Percentiles rank a stretch among this genome's conserved stretches.
phyloP scores from a whole-genome alignment of 2,329 filamentous ascomycete species.

The Pseudogymnoascus sp. region DNA sequence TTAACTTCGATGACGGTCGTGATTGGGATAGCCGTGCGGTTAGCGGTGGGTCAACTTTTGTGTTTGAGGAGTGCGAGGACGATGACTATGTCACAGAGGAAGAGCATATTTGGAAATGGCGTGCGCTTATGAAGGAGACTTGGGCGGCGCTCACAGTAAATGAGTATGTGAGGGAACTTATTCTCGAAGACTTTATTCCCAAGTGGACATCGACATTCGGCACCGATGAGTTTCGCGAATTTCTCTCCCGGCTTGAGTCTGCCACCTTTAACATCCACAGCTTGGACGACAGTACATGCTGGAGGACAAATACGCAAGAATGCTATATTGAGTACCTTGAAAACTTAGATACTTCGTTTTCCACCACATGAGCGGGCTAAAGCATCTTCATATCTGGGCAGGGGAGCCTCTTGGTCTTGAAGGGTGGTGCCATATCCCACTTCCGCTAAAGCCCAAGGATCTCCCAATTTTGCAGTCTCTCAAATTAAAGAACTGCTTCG shows the following conservation, averaged over 20 bases:
- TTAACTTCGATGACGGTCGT: background rate
- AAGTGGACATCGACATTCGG: background rate
- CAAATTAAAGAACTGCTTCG: background rate
- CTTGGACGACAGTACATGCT: background rate
- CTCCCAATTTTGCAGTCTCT: background rate
- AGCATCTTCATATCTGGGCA: background rate
- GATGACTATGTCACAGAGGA: background rate
- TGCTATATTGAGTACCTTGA: background rate
- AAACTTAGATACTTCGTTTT: background rate
- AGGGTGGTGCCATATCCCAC: background rate
- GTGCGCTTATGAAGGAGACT: background rate
- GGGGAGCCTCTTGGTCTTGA: background rate
- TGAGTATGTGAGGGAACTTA: background rate
- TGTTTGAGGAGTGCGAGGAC: background rate
- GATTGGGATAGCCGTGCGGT: background rate
- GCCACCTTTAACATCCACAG: background rate
- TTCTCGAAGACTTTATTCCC: background rate
- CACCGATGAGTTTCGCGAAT: background rate
- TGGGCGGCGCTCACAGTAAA: background rate
- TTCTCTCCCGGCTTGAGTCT: background rate
- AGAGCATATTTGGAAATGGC: background rate
- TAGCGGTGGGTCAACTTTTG: background rate
- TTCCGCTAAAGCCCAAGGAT: background rate
- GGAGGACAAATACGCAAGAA: background rate
- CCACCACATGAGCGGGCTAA: background rate